Evolutionary conservation across 2,329 filamentous ascomycete species (phyloP), one percentile per base, ranked within the genome.

Genomic region (Tolypocladium pustulatum): DNA sequence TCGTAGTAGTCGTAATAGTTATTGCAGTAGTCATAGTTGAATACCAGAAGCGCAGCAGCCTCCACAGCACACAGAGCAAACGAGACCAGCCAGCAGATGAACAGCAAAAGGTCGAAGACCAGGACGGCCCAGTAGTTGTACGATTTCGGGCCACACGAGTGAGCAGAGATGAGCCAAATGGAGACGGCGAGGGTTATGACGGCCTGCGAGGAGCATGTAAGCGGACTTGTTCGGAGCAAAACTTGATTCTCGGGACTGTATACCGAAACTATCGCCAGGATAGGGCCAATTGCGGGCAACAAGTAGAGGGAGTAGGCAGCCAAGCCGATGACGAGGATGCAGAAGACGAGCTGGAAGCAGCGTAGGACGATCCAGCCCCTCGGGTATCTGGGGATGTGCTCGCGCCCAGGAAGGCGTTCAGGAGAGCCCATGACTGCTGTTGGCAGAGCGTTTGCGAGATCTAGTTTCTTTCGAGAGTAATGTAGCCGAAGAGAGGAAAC

Each of bases 51-150:
- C 4, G 65, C 54, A 1, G 70, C 69, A 13, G 74, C 69, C 49
- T 73, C 64, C 25, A 63, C 55, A 9, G 76, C 76, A 12, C 76
- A 65, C 20, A 77, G 62, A 15, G 72, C 74, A 46, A 79, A 76
- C 1, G 75, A 71, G 56, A 70, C 63, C 40, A 81, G 69, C 81
- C 81, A 85, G 67, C 84, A 78, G 58, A 84, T 60, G 57, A 79
- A 66, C 36, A 80, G 74, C 59, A 79, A 73, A 25, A 79, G 73
- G 61, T 84, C 81, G 41, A 84, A 70, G 27, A 71, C 72, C 4
- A 84, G 67, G 9, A 80, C 72, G 32, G 78, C 77, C 76, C 79
- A 82, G 68, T 79, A 79, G 67, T 83, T 84, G 68, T 78, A 82
- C 25, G 73, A 64, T 2, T 67, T 67, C n/a, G 74, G 71, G 0